These are phyloP conservation scores for Diphasiastrum complanatum DNA, from an alignment of 83 land plant species.

Conservation along the genomic window DNA sequence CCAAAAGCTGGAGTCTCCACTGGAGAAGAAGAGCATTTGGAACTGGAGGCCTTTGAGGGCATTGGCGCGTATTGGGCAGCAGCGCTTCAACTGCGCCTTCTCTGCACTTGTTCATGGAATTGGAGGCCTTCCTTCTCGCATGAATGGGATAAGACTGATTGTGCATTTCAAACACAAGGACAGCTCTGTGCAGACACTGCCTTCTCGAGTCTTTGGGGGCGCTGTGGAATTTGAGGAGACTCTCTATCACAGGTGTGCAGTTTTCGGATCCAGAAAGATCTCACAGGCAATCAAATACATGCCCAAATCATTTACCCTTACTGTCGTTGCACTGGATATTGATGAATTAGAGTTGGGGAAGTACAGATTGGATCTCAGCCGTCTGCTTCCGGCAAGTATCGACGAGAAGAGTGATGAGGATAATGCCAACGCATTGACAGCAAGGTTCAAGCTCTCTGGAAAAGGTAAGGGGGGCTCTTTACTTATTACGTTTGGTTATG, in stretches of 20 bases:
- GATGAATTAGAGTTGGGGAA: slow-evolving; percentile 10
- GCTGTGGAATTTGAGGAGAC: slow-evolving; percentile 16
- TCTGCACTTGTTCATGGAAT: slow-evolving; percentile 26
- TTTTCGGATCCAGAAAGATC: slow-evolving; percentile 8
- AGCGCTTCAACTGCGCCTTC: slow-evolving; percentile 20
- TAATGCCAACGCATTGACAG: neutral
- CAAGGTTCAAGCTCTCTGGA: slow-evolving; percentile 17
- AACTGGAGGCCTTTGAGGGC: slow-evolving; percentile 36
- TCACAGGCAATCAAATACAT: neutral
- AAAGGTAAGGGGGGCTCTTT: slow-evolving; percentile 16
- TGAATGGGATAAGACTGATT: slow-evolving; percentile 12
- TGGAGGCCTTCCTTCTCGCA: slow-evolving; percentile 7
- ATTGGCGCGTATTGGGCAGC: slow-evolving; percentile 31
- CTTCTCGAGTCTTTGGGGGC: slow-evolving; percentile 10
- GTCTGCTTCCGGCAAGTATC: slow-evolving; percentile 2
- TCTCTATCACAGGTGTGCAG: slow-evolving; percentile 6
- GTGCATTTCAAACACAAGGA: slow-evolving; percentile 10
- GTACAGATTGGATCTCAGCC: slow-evolving; percentile 11
- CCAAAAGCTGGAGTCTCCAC: slow-evolving; percentile 17
- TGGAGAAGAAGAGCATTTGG: slow-evolving; percentile 32
- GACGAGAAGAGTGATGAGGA: neutral
- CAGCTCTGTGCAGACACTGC: slow-evolving; percentile 5
- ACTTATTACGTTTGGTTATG: slow-evolving; percentile 16
- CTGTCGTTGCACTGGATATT: slow-evolving; percentile 15
- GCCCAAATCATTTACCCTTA: slow-evolving; percentile 6